Base-by-base conservation (phyloP, 768 basidiomycete species). In the Tremella yokohamensis region DNA sequence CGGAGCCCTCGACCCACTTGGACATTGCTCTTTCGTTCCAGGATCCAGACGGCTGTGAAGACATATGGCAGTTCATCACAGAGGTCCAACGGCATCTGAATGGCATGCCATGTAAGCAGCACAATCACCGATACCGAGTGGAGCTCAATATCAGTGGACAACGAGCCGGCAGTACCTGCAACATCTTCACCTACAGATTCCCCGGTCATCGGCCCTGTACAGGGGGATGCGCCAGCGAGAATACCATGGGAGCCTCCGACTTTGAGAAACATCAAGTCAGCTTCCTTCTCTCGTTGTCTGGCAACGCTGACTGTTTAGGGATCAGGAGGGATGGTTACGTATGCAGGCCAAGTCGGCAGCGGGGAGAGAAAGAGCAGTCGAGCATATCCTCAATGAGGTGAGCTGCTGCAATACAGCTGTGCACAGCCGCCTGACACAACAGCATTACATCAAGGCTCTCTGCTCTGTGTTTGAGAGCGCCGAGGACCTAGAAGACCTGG, bases 1-100 rank as follows among this genome's bases (percentile, higher is more conserved):
- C 94, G 2, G 94, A 98, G 74, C 88, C 90, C 1, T 87, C 89
- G 62, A 64, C 69, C 15, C 89, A 90, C 25, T 85, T 88, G 38
- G 96, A 99, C 77, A 93, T 96, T 73, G 94, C 94, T 1, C 81
- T 99, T 53, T 94, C 91, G 68, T 99, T 99, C 68, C 94, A 97
- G 72, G 94, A 97, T 67, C 84, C 89, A 0, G 89, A 91, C 61
- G 96, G 93, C 26, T 99, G 94, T 66, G 82, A 85, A 29, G 92
- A 98, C 79, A 89, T 98, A 49, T 99, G 96, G 94, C 88, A 87
- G 68, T 99, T 97, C 76, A 94, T 99, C 66, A 79, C 83, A 61
- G 90, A 94, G 70, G 90, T 97, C 29, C 90, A 92, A 76, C 82
- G 85, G 59, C 90, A 93, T 60, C 52, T 72, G 9, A 61, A 63